Percentiles rank a stretch among this genome's conserved stretches.
These are phyloP conservation scores for Chlorella sorokiniana DNA, from an alignment of 139 green algal species.

Conservation along the genomic window DNA sequence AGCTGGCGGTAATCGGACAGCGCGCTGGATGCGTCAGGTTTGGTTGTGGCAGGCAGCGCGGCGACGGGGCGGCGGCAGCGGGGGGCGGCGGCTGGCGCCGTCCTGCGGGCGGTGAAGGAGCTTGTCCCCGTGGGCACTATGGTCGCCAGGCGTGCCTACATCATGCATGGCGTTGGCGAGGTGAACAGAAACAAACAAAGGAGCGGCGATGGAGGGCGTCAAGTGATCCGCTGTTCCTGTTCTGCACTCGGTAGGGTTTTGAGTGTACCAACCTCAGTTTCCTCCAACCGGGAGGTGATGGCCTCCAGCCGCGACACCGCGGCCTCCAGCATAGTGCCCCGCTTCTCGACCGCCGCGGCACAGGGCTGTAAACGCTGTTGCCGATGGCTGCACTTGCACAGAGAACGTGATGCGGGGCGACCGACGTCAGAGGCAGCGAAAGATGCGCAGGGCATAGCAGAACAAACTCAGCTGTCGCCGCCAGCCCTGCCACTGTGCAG, in stretches of 20 bases:
- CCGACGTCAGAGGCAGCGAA: too few species aligned
- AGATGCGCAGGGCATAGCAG: too few species aligned
- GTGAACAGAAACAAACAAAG: neutral
- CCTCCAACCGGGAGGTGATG: constrained; percentile 38
- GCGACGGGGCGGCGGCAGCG: neutral
- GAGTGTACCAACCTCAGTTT: constrained; percentile 21
- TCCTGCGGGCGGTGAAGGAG: neutral
- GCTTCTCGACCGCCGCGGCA: neutral
- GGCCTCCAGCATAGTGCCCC: constrained; percentile 32
- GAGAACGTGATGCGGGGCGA: neutral
- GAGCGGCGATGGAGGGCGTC: too few species aligned
- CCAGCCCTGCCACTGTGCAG: too few species aligned
- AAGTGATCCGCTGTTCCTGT: too few species aligned
- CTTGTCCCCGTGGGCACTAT: neutral
- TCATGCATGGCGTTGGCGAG: too few species aligned
- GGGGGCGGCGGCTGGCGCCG: neutral
- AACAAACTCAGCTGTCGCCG: too few species aligned
- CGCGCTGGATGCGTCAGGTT: neutral
- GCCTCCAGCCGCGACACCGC: constrained; percentile 37
- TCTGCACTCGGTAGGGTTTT: too few species aligned
- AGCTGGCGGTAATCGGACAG: constrained; percentile 26
- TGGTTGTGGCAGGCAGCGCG: too few species aligned
- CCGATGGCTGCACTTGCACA: neutral
- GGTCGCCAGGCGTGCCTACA: constrained; percentile 1
- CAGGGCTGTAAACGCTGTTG: too few species aligned